Base-by-base conservation (phyloP, 2,329 filamentous ascomycete species). In the Aureobasidium sp. region DNA sequence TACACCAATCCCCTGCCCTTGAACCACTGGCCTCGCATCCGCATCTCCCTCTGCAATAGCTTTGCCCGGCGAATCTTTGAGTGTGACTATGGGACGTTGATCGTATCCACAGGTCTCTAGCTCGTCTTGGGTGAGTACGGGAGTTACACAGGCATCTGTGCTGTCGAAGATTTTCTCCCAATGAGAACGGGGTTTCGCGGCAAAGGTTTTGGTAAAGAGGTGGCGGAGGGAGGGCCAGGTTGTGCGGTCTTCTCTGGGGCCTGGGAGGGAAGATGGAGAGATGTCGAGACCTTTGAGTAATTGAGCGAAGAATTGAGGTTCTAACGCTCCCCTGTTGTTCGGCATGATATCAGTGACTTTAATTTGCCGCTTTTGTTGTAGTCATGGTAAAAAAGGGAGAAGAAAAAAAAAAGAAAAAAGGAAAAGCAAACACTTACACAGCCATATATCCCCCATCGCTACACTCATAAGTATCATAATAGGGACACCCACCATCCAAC, bases 131-230 rank as follows among this genome's bases (percentile, higher is more conserved):
- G 85, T 86, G 45, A 96, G 77, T 1, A 97, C 89, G 0, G 93
- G 93, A n/a, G 90, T 91, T 65, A 88, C 91, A 73, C 93, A 97
- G 1, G 93, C 93, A 75, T 97, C 93, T 0, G 89, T 94, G 12
- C 89, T 90, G 71, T 96, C 90, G 71, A 97, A 97, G 6, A 96
- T 78, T 3, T 64, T 71, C 74, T 96, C 93, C 93, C 93, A 97
- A 72, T 96, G 87, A 0, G 74, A 71, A 37, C 92, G 81, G 5
- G 87, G 88, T 76, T 85, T 90, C 48, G 77, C 74, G 71, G 80
- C 84, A 73, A 97, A 97, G 0, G 77, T 78, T 3, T 71, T 71
- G 2, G 80, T 81, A 66, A 96, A 87, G 2, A 84, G 71, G 0
- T 74, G 69, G 56, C 81, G 80, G 68, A 97, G 79, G 50, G 79